Base-by-base conservation (phyloP, 805 yeast species). In the Kodamaea kaohsiungensis region DNA sequence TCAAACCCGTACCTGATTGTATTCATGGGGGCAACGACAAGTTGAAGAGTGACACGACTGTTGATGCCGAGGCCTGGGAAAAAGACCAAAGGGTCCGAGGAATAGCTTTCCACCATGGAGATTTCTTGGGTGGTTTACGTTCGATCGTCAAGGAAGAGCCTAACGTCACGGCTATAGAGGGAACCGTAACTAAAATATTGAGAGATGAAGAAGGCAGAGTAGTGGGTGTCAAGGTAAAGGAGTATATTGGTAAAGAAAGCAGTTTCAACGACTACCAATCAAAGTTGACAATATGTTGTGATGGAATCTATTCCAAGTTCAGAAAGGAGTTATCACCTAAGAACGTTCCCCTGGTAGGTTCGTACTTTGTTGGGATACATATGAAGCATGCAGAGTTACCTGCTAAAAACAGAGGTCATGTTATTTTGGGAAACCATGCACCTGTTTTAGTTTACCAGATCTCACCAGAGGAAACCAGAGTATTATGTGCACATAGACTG, bases 241-340 rank as follows among this genome's bases (percentile, higher is more conserved):
- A 75, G 53, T 30, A 49, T 8, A 53, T 47, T 27, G 53, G 37
- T 7, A 46, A 51, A 16, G 40, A 37, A 7, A 19, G 33, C 10
- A 12, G 3, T 13, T 53, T 53, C 16, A 48, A 48, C 15, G 53
- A 76, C 6, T 85, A 79, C 73, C 70, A 70, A 17, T 89, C 88
- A 2, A 82, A 84, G 53, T 66, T 91, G 54, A 88, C 93, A 6
- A 77, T 91, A 30, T 82, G 88, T 48, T 90, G 96, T 66, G 99
- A 95, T 70, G 99, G 99, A 56, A 92, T 93, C 54, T 91, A 90
- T 66, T 92, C 98, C 54, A 91, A 87, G 70, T 91, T 93, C 76
- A 82, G 99, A 68, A 89, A 84, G 67, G 87, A 86, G 55, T 78
- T 89, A 48, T 75, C 83, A 17, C 70, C 79, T n/a, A 76, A 78